Conservation (phyloP, 306 rosid species). For the Cyclanthera cordifolia region DNA sequence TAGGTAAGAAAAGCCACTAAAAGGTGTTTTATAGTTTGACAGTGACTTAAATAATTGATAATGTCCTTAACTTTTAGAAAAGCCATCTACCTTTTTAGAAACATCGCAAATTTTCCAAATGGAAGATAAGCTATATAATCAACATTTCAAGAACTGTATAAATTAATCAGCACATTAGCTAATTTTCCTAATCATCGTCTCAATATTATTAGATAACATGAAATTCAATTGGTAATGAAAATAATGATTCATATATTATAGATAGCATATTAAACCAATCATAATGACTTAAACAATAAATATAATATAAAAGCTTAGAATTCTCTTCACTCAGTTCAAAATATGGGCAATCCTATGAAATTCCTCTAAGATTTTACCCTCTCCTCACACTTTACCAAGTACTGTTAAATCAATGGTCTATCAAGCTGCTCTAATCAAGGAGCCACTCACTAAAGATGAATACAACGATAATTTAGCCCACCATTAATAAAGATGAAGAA, state of each 20-base stretch:
- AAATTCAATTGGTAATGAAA: no score
- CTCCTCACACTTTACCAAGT: background rate
- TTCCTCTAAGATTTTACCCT: background rate
- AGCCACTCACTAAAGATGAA: slow-evolving; percentile 5
- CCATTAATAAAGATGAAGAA: no score
- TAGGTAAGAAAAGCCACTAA: background rate
- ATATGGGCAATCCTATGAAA: no score
- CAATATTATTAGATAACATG: no score
- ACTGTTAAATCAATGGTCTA: background rate
- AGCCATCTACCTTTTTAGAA: background rate
- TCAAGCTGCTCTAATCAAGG: background rate
- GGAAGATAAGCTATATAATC: background rate
- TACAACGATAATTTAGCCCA: background rate
- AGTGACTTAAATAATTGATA: background rate
- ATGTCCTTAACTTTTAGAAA: background rate
- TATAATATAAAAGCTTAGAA: no score
- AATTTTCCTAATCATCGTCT: no score
- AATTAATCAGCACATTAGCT: no score
- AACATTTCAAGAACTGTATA: no score
- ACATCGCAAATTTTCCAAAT: background rate
- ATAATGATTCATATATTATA: no score
- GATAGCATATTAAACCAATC: no score
- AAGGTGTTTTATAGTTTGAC: background rate
- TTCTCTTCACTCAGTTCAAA: no score
- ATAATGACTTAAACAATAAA: no score